Evolutionary conservation across 23 red algal genomes (phyloP), one percentile per base, ranked within the genome.

Genomic region (Agarophyton chilense): DNA sequence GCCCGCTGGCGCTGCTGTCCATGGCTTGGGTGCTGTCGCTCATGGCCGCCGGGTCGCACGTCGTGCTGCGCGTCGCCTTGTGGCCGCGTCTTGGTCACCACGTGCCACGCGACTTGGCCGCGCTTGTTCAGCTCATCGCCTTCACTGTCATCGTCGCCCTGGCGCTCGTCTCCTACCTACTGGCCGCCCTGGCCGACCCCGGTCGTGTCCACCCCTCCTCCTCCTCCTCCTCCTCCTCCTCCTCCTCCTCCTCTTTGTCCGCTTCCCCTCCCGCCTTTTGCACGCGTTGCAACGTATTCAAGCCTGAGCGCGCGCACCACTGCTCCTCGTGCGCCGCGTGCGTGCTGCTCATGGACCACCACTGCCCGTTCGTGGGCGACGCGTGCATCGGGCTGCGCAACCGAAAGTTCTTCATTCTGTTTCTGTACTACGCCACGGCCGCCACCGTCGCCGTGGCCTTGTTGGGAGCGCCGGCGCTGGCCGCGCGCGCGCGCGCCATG

Each of bases 361-460:
- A 94, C 68, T 94, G 92, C 46, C 81, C 81, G 35, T 94, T 87
- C 76, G 88, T 74, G 29, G 78, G 86, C 62, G 55, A 81, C 76
- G 49, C 38, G 1, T 94, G 92, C 72, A 74, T 96, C 67, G 94
- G 94, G 16, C 93, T 96, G 36, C 86, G 89, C 52, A 96, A 96
- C 77, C 94, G 90, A 64, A 96, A 96, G 72, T 96, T 93, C 75
- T 96, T 96, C 65, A 38, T 93, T 38, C 88, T 91, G 29, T 96
- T 96, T 39, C 67, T 96, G 22, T 82, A 83, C 53, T 96, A 92
- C 63, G 94, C 88, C 13, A 79, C n/a, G n/a, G n/a, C n/a, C n/a
- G n/a, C n/a, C n/a, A n/a, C n/a, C n/a, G n/a, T n/a, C n/a, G n/a
- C n/a, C n/a, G n/a, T n/a, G n/a, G 36, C 77, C 11, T 46, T 87